Percentiles rank a stretch among this genome's conserved stretches.
Conservation (phyloP, 371 early-diverging fungal genomes). For the Mortierella sp. region DNA sequence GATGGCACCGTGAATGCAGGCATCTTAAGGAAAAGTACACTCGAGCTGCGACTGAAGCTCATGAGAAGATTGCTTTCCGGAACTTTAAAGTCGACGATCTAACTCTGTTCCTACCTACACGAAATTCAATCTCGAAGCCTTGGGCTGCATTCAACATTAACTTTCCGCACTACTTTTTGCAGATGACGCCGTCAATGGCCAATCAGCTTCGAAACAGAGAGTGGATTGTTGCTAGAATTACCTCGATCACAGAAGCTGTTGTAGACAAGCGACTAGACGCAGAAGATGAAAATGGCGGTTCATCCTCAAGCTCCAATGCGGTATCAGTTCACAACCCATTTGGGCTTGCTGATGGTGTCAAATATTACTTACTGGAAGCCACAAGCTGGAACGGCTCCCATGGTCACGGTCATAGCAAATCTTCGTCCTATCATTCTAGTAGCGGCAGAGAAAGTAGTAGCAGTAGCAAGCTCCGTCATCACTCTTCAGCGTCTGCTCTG, state of each 20-base stretch:
- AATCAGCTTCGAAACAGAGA: slow-evolving; percentile 66
- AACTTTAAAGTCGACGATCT: slow-evolving; percentile 81
- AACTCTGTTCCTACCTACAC: slow-evolving; percentile 81
- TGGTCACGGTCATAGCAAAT: slow-evolving; percentile 43
- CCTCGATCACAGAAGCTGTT: slow-evolving; percentile 65
- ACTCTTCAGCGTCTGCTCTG: slow-evolving; percentile 37
- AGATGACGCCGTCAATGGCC: slow-evolving; percentile 60
- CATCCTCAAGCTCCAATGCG: slow-evolving; percentile 23
- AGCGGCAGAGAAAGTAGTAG: slow-evolving; percentile 29
- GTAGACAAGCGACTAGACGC: slow-evolving; percentile 56
- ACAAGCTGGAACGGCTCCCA: slow-evolving; percentile 62
- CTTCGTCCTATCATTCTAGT: slow-evolving; percentile 38
- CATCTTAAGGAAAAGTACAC: slow-evolving; percentile 66
- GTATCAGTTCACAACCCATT: slow-evolving; percentile 70
- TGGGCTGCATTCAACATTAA: slow-evolving; percentile 89
- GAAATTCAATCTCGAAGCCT: slow-evolving; percentile 76
- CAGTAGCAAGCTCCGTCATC: slow-evolving; percentile 46
- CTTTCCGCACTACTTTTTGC: slow-evolving; percentile 81
- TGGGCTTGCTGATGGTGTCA: slow-evolving; percentile 72
- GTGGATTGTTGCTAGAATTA: slow-evolving; percentile 80
- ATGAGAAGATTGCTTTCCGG: slow-evolving; percentile 74
- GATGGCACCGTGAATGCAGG: slow-evolving; percentile 56
- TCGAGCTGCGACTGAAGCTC: slow-evolving; percentile 49
- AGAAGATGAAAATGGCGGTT: slow-evolving; percentile 3
- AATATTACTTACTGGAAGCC: slow-evolving; percentile 71